phyloP scores from a whole-genome alignment of 2,329 filamentous ascomycete genomes.

The Cordyceps tenuipes region DNA sequence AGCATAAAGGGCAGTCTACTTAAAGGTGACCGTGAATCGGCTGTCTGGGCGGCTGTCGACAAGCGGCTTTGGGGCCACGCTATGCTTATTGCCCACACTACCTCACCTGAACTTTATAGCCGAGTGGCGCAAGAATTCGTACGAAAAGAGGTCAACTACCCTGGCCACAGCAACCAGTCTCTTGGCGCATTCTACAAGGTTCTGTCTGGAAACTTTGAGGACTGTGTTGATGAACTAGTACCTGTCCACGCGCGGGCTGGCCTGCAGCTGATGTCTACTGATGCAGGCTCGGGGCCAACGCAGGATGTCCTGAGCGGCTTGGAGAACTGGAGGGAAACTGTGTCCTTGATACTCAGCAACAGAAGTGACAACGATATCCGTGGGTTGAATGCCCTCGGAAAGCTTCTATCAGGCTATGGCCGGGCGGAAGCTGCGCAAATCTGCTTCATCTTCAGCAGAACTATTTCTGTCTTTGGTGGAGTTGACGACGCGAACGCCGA shows the following conservation, averaged over 20 bases:
- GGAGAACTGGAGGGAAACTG: conserved; percentile 88
- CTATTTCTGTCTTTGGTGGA: conserved; percentile 65
- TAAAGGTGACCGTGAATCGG: conserved; percentile 77
- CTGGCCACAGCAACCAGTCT: conserved; percentile 73
- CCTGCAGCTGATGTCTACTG: conserved; percentile 80
- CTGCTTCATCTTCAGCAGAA: conserved; percentile 81
- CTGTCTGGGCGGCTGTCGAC: conserved; percentile 88
- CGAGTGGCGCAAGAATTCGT: conserved; percentile 94
- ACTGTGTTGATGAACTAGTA: conserved; percentile 92
- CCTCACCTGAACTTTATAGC: conserved; percentile 81
- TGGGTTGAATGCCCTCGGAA: conserved; percentile 72
- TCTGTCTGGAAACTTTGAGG: conserved; percentile 86
- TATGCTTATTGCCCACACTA: conserved; percentile 71
- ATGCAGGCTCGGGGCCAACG: conserved; percentile 48
- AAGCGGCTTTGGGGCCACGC: conserved; percentile 94
- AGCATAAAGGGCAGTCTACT: conserved; percentile 66
- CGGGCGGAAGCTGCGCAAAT: conserved; percentile 87
- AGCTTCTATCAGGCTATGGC: conserved; percentile 74
- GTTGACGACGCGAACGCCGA: conserved; percentile 70
- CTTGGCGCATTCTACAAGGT: conserved; percentile 89
- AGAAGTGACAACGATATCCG: conserved; percentile 70
- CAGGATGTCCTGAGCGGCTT: conserved; percentile 75
- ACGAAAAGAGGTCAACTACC: conserved; percentile 81
- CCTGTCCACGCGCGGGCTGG: conserved; percentile 87
- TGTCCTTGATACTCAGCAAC: conserved; percentile 80